Evolutionary conservation across 441 rosid genomes (phyloP).

Genomic region (Pelargonium myrrhifolium): DNA sequence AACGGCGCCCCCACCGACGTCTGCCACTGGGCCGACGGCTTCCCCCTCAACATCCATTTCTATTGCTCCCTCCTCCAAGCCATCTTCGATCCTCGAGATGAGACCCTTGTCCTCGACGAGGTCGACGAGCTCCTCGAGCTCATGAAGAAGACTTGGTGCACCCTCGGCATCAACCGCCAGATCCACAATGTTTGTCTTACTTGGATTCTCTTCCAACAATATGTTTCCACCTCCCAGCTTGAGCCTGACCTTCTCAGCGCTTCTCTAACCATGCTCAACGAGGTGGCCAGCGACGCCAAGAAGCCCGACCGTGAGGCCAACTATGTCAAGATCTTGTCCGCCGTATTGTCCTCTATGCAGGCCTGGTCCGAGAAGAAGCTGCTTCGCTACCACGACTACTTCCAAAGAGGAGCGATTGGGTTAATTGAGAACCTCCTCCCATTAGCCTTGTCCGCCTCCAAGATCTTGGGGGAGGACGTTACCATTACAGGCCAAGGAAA

Average conservation of each 20-base stretch:
- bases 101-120: constrained; percentile 80
- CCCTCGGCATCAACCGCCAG: constrained; percentile 60
- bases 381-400: constrained; percentile 64
- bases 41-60: constrained; percentile 72
- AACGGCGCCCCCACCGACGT: constrained; percentile 55
- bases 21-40: constrained; percentile 94
- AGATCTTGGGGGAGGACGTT: constrained; percentile 64
- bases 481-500: constrained; percentile 28
- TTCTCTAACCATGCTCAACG: constrained; percentile 62
- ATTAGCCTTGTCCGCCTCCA: constrained; percentile 59
- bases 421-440: constrained; percentile 67
- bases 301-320: constrained; percentile 58
- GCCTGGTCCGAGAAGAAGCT: constrained; percentile 82
- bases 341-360: constrained; percentile 63
- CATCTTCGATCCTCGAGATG: constrained; percentile 66
- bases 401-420: constrained; percentile 49
- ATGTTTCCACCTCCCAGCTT: constrained; percentile 49
- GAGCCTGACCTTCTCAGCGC: constrained; percentile 79
- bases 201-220: constrained; percentile 82
- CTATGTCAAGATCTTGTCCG: constrained; percentile 48
- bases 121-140: constrained; percentile 80
- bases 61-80: constrained; percentile 57
- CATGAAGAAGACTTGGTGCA: constrained; percentile 89
- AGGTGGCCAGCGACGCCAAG: constrained; percentile 68
- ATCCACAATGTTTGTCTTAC: constrained; percentile 75